A percentile compares a stretch with the other conserved stretches of the same genome.
These are phyloP conservation scores for Achlya hypogyna DNA, from an alignment of 352 stramenopile genomes.

Conservation along the genomic window DNA sequence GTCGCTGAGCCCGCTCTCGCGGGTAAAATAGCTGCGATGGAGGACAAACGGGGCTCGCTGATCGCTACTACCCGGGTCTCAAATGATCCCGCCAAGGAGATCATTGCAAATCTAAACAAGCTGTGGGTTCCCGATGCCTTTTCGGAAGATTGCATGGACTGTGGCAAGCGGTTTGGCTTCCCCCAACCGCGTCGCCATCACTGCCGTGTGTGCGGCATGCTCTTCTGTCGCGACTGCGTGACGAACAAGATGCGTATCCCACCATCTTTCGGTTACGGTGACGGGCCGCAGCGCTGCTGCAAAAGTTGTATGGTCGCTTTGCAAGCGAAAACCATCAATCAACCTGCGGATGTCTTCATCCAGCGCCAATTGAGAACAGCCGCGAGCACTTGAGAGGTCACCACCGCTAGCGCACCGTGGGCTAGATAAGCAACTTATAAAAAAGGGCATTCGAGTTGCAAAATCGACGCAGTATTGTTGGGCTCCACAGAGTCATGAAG, in stretches of 20 bases:
- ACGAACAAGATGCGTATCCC: slow-evolving; percentile 79
- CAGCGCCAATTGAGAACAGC: slow-evolving; percentile 38
- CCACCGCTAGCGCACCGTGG: no score
- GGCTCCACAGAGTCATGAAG: no score
- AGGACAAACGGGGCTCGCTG: no score
- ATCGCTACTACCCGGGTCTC: slow-evolving; percentile 26
- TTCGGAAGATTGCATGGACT: slow-evolving; percentile 81
- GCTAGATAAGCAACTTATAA: no score
- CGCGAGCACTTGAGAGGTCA: no score
- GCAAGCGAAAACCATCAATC: slow-evolving; percentile 80
- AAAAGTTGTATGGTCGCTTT: slow-evolving; percentile 72
- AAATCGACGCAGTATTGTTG: no score
- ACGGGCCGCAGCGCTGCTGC: slow-evolving; percentile 63
- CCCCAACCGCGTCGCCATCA: slow-evolving; percentile 74
- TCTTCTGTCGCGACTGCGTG: slow-evolving; percentile 75
- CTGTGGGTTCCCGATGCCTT: slow-evolving; percentile 85
- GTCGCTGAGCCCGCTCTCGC: neutral
- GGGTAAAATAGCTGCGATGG: no score
- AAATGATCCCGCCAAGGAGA: neutral
- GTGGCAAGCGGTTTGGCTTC: slow-evolving; percentile 74
- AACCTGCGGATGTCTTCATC: slow-evolving; percentile 74
- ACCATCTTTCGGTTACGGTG: slow-evolving; percentile 70
- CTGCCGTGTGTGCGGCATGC: slow-evolving; percentile 71
- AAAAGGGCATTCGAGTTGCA: no score
- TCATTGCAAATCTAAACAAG: slow-evolving; percentile 60